These are phyloP conservation scores for Rhizoclosmatium globosum DNA, from an alignment of 192 early-diverging fungal genomes.

Conservation along the genomic window DNA sequence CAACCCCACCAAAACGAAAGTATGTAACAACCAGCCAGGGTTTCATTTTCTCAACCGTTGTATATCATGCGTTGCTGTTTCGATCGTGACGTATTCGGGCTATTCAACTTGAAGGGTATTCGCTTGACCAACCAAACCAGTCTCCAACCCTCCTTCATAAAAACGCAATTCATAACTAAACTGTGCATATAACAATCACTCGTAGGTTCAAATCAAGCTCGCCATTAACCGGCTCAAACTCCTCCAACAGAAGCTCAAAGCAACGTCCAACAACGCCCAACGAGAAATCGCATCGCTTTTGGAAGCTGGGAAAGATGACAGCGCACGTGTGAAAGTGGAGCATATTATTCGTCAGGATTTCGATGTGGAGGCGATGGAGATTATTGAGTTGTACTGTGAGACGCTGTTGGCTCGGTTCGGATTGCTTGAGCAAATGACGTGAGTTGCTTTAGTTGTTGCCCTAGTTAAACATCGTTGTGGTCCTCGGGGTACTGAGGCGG, in stretches of 20 bases:
- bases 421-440: conserved; percentile 83
- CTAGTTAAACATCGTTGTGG: too few relatives aligned
- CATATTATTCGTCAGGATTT: conserved; percentile 96
- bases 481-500: neutral
- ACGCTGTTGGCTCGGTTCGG: conserved; percentile 87
- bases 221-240: conserved; percentile 87
- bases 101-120: too few relatives aligned
- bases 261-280: conserved; percentile 75
- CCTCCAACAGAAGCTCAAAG: conserved; percentile 86
- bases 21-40: too few relatives aligned
- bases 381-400: conserved; percentile 92
- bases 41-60: too few relatives aligned
- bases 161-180: too few relatives aligned
- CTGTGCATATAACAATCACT: neutral
- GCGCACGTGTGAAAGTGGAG: conserved; percentile 87
- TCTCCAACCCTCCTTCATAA: neutral
- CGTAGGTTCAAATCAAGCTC: conserved; percentile 87
- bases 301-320: conserved; percentile 84
- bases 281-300: conserved; percentile 85
- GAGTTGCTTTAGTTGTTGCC: conserved; percentile 30
- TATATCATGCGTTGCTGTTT: too few relatives aligned
- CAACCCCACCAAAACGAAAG: too few relatives aligned
- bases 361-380: conserved; percentile 91
- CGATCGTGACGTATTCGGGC: too few relatives aligned
- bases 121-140: too few relatives aligned